These are phyloP conservation scores for Pugionium cornutum DNA, from an alignment of 345 rosid genomes.

Conservation along the genomic window DNA sequence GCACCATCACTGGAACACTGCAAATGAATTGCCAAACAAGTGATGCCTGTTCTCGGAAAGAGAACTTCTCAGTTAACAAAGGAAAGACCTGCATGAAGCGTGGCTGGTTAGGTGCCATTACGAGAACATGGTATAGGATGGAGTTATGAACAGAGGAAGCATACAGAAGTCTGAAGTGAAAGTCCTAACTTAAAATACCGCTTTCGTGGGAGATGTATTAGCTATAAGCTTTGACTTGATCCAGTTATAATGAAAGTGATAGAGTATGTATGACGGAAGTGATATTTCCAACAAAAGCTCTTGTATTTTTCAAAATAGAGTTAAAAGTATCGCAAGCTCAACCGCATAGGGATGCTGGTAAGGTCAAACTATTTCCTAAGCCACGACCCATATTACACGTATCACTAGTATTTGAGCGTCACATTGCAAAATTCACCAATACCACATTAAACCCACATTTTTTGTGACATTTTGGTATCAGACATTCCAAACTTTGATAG, in stretches of 20 bases:
- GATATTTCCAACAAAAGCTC: background rate
- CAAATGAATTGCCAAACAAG: constrained; percentile 86
- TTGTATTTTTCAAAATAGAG: too few relatives aligned
- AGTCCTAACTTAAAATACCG: background rate
- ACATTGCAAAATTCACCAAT: too few relatives aligned
- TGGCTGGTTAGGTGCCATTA: constrained; percentile 2
- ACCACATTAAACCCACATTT: too few relatives aligned
- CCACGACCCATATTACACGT: too few relatives aligned
- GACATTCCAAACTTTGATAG: too few relatives aligned
- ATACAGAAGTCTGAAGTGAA: background rate
- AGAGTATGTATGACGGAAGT: background rate
- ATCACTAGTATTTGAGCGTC: too few relatives aligned
- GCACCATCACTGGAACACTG: constrained; percentile 80
- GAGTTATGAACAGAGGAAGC: constrained; percentile 1
- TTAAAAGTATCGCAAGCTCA: too few relatives aligned
- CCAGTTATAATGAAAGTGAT: constrained; percentile 1
- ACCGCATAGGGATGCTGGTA: too few relatives aligned
- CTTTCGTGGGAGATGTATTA: background rate
- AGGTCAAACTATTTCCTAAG: too few relatives aligned
- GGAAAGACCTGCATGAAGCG: constrained; percentile 60
- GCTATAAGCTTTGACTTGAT: background rate
- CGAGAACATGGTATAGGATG: background rate
- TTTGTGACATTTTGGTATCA: too few relatives aligned
- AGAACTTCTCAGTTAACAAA: constrained; percentile 69
- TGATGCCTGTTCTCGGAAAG: constrained; percentile 76